These are phyloP conservation scores for Colletotrichum sp. DNA, from an alignment of 2,329 filamentous ascomycete genomes.

Conservation along the genomic window DNA sequence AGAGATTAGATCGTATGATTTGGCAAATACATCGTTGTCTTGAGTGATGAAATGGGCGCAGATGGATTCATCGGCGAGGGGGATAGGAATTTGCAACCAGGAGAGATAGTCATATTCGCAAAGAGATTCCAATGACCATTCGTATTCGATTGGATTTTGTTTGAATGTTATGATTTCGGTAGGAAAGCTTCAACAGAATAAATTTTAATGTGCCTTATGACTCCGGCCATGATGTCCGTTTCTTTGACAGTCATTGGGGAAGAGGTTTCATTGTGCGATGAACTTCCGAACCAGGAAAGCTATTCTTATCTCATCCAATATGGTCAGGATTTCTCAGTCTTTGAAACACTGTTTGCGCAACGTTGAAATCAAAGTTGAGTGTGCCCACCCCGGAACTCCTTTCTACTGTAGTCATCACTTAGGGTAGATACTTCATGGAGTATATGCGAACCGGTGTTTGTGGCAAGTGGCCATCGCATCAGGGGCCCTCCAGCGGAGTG, in stretches of 20 bases:
- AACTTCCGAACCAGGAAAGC: background rate
- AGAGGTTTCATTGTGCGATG: background rate
- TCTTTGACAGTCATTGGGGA: background rate
- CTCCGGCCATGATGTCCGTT: background rate
- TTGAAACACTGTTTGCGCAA: background rate
- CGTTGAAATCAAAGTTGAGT: background rate
- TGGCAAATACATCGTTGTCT: background rate
- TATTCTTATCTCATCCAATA: background rate
- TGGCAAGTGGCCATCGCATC: background rate
- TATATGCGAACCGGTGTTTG: background rate
- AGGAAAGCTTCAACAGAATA: background rate
- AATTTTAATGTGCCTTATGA: background rate
- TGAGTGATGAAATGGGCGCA: background rate
- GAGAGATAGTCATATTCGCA: background rate
- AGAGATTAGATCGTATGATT: background rate
- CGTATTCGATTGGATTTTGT: background rate
- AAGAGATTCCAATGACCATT: background rate
- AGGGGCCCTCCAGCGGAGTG: background rate
- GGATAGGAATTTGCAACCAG: background rate
- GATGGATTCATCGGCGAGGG: background rate
- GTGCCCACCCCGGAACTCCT: background rate
- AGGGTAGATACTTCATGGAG: background rate
- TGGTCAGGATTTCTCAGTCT: background rate
- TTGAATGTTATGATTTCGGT: background rate
- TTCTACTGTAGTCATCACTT: background rate